A percentile compares a stretch with the other conserved stretches of the same genome.
These are phyloP conservation scores for Vigna unguiculata DNA, from an alignment of 306 rosid genomes.

Conservation along the genomic window DNA sequence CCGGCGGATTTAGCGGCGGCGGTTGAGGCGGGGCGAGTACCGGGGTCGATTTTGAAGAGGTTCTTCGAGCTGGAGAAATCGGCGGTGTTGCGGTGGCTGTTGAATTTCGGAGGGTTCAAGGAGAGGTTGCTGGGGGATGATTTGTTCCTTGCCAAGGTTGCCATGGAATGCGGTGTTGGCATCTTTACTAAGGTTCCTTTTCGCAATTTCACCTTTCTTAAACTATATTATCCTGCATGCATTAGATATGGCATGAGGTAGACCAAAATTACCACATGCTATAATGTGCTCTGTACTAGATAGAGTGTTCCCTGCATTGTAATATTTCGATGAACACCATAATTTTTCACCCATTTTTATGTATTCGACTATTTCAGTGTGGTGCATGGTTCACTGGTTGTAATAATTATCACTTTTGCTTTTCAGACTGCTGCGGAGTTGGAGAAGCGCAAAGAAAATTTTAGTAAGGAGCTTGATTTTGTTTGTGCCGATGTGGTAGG, in stretches of 20 bases:
- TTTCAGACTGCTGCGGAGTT: conserved; percentile 97
- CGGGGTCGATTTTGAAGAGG: conserved; percentile 74
- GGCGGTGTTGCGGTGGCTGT: conserved; percentile 71
- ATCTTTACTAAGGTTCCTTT: conserved; percentile 81
- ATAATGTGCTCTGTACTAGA: not conserved
- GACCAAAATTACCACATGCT: not conserved
- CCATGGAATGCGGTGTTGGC: conserved; percentile 94
- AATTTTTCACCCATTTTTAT: not conserved
- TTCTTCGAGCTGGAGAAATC: conserved; percentile 83
- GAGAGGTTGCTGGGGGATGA: conserved; percentile 94
- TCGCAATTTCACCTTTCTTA: not conserved
- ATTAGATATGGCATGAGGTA: not conserved
- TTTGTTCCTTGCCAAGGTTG: conserved; percentile 87
- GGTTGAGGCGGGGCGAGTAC: conserved; percentile 69
- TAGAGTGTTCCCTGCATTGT: not conserved
- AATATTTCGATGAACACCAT: not conserved
- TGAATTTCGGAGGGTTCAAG: conserved; percentile 87
- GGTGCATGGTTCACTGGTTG: not conserved
- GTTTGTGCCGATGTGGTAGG: conserved; percentile 98
- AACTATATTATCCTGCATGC: not conserved
- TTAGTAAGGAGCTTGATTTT: conserved; percentile 88
- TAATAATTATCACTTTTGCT: conserved; percentile 1
- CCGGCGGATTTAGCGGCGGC: conserved; percentile 86
- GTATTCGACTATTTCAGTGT: conserved; percentile 17
- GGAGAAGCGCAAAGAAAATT: conserved; percentile 85